A percentile compares a stretch with the other conserved stretches of the same genome.
These are phyloP conservation scores for Mortierella sp. DNA, from an alignment of 371 early-diverging fungal species.

Conservation along the genomic window DNA sequence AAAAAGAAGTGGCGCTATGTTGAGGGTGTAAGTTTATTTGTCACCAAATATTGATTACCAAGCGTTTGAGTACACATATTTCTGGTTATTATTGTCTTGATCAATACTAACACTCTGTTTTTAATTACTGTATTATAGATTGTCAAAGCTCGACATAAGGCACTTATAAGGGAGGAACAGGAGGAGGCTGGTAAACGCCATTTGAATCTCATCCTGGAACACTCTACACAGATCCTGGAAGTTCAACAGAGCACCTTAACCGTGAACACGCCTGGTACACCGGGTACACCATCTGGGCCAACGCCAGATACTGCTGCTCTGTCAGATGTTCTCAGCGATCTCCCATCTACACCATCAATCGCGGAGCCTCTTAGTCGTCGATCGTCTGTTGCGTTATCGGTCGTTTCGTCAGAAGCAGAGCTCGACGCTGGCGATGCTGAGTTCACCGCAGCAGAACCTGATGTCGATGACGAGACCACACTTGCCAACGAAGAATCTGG, in stretches of 20 bases:
- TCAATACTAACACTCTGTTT: not conserved
- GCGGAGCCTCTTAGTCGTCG: constrained; percentile 37
- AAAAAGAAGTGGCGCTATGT: constrained; percentile 77
- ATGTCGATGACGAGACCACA: constrained; percentile 54
- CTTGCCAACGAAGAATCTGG: constrained; percentile 53
- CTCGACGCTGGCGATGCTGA: constrained; percentile 47
- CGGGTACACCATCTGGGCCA: constrained; percentile 12
- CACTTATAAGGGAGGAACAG: constrained; percentile 70
- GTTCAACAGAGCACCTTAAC: constrained; percentile 70
- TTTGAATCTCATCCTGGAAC: constrained; percentile 77
- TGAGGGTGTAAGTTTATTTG: constrained; percentile 61
- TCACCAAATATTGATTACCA: not conserved
- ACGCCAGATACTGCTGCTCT: not conserved
- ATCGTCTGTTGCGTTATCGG: constrained; percentile 35
- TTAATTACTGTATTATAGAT: constrained; percentile 40
- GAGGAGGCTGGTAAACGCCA: constrained; percentile 72
- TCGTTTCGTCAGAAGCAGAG: constrained; percentile 29
- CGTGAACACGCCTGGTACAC: constrained; percentile 28
- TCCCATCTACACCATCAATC: constrained; percentile 29
- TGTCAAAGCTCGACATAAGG: constrained; percentile 69
- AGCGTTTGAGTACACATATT: not conserved
- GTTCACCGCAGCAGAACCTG: constrained; percentile 27
- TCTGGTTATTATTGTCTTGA: not conserved
- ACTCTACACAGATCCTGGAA: constrained; percentile 78
- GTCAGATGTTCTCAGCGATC: constrained; percentile 23